Percentiles rank a stretch among this genome's conserved stretches.
Conservation (phyloP, 1,284 basidiomycete species). For the Fomitopsis palustris region DNA sequence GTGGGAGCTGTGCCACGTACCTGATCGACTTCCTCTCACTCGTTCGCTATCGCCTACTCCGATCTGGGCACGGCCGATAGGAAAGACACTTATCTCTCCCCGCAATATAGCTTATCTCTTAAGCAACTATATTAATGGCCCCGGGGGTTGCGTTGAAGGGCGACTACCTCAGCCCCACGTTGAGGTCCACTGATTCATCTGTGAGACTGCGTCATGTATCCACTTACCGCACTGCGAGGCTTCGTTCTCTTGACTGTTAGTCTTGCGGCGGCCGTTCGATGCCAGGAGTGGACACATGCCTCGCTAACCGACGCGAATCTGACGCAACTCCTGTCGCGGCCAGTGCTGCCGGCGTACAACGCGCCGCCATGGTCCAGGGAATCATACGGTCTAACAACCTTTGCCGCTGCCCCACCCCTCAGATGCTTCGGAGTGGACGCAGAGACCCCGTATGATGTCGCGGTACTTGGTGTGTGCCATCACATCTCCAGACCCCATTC, state of each 20-base stretch:
- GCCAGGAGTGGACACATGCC: not conserved
- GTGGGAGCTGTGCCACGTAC: too few relatives aligned
- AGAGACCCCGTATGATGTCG: slow-evolving; percentile 27
- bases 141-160: not conserved
- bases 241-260: not conserved
- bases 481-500: not conserved
- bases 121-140: not conserved
- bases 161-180: not conserved
- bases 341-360: slow-evolving; percentile 14
- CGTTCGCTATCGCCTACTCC: not conserved
- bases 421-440: slow-evolving; percentile 30
- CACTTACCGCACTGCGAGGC: not conserved
- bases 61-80: not conserved
- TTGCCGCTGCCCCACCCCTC: slow-evolving; percentile 24
- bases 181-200: too few relatives aligned
- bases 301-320: slow-evolving; percentile 15
- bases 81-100: not conserved
- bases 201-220: not conserved
- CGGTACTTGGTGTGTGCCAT: slow-evolving; percentile 24
- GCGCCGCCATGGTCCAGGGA: slow-evolving; percentile 21
- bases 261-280: not conserved
- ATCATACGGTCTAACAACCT: slow-evolving; percentile 30
- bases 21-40: not conserved
- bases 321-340: slow-evolving; percentile 20
- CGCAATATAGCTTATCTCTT: not conserved